Evolutionary conservation across 2,329 filamentous ascomycete species (phyloP), one percentile per base, ranked within the genome.

Genomic region (Fusarium euwallaceae): DNA sequence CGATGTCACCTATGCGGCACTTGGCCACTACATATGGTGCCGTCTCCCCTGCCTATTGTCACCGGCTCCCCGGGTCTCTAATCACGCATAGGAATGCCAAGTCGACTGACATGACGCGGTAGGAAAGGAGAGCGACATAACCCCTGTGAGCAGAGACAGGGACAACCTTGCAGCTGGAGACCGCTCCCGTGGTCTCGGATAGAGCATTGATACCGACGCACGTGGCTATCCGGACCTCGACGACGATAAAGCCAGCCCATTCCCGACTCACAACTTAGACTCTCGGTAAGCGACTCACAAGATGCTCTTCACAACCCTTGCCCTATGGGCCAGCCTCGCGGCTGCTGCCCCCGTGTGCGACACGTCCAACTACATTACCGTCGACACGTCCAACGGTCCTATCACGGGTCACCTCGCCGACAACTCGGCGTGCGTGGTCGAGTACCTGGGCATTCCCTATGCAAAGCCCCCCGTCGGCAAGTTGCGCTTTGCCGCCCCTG

Each of bases 371-470:
- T 76, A 71, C 45, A 43, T 78, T 2, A 80, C 76, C 1, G 80
- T 84, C 34, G 64, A 73, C 1, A 82, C 83, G 4, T 76, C 80
- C 4, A 83, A 78, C 34, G 83, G 83, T 0, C 75, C 71, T 0
- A 70, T 84, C n/a, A 81, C 71, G 1, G 83, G 83, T 3, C 83
- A 84, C 48, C 12, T 74, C 0, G 80, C 80, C 0, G 69, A 74
- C 55, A 80, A 80, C 59, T 79, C 78, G 6, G 36, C 72, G 0
- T 78, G 77, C 20, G 83, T 85, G 9, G 34, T 81, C 7, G 83
- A 85, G 69, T 85, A 83, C 58, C 77, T 84, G 1, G 84, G 83
- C 43, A 84, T 86, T 17, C 81, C 82, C 4, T 86, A 84, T 61
- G 84, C 82, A 9, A 81, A 81, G 22, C 80, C 83, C 2, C 84